Percentiles rank a stretch among this genome's conserved stretches.
Conservation (phyloP, 768 basidiomycete genomes). For the Xerocomus potaroensis region DNA sequence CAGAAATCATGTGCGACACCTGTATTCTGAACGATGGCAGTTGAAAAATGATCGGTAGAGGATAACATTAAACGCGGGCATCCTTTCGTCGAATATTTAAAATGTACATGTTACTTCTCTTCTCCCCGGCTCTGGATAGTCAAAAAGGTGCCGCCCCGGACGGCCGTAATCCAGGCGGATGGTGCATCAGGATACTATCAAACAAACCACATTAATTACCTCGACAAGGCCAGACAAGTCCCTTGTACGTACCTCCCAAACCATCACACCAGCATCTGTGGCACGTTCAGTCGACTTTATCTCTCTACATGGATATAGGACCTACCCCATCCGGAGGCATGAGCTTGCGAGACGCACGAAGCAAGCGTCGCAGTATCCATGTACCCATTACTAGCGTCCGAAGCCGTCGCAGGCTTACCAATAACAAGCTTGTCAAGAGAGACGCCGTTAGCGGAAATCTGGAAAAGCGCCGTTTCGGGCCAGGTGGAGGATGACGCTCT, state of each 20-base stretch:
- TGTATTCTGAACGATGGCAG: no score
- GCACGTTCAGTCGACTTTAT: not conserved
- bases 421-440: constrained; percentile 65
- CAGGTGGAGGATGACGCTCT: constrained; percentile 36
- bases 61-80: no score
- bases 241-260: not conserved
- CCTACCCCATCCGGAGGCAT: constrained; percentile 13
- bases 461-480: constrained; percentile 41
- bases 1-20: no score
- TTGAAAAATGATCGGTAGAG: no score
- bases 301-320: not conserved
- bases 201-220: not conserved
- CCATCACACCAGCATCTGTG: constrained; percentile 2
- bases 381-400: constrained; percentile 51
- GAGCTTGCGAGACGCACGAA: constrained; percentile 54
- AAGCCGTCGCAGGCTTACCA: constrained; percentile 57
- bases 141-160: not conserved
- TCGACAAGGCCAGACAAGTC: not conserved
- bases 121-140: no score
- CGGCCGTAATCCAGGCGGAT: not conserved
- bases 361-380: constrained; percentile 55
- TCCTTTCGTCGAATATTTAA: no score
- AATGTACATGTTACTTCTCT: no score
- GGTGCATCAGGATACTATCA: not conserved
- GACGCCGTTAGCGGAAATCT: constrained; percentile 52